These are phyloP conservation scores for Rhodotorula kratochvilovae DNA, from an alignment of 768 basidiomycete genomes.

Conservation along the genomic window DNA sequence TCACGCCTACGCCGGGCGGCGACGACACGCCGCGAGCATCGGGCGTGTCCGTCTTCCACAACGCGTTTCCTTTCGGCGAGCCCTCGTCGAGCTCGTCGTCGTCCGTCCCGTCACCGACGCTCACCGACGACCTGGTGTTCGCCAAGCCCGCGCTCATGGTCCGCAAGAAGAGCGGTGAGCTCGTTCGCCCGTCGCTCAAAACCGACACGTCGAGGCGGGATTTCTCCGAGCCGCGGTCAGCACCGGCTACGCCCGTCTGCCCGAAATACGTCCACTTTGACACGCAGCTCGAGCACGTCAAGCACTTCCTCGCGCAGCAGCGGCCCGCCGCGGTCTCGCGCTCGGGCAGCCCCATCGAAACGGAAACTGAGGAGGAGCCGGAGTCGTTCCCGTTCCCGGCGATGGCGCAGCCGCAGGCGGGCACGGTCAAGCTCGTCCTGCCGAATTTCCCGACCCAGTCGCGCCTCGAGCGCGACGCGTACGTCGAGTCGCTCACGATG, in stretches of 20 bases:
- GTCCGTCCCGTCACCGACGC: background rate
- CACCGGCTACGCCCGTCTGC: slow-evolving; percentile 69
- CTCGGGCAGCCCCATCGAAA: slow-evolving; percentile 69
- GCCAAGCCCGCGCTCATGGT: slow-evolving; percentile 53
- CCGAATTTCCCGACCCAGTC: slow-evolving; percentile 59
- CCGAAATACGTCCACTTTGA: slow-evolving; percentile 90
- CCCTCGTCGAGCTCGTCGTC: slow-evolving; percentile 16
- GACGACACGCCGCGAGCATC: slow-evolving; percentile 10
- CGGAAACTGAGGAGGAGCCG: slow-evolving; percentile 54
- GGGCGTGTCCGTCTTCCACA: background rate
- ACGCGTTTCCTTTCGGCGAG: slow-evolving; percentile 15
- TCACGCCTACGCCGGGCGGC: background rate
- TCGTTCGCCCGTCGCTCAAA: slow-evolving; percentile 87
- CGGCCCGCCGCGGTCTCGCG: slow-evolving; percentile 89
- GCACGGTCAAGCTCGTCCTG: slow-evolving; percentile 56
- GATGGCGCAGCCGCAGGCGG: slow-evolving; percentile 39
- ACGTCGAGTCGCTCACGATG: slow-evolving; percentile 51
- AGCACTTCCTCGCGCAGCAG: slow-evolving; percentile 89
- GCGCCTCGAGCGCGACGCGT: slow-evolving; percentile 36
- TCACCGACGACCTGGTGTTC: slow-evolving; percentile 12
- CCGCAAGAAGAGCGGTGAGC: slow-evolving; percentile 90
- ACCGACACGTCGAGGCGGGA: slow-evolving; percentile 54
- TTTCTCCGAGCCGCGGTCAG: slow-evolving; percentile 53
- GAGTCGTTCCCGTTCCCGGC: slow-evolving; percentile 50
- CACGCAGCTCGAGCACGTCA: slow-evolving; percentile 83